Conservation (phyloP, 2,329 filamentous ascomycete species). For the Diaporthe batatas region DNA sequence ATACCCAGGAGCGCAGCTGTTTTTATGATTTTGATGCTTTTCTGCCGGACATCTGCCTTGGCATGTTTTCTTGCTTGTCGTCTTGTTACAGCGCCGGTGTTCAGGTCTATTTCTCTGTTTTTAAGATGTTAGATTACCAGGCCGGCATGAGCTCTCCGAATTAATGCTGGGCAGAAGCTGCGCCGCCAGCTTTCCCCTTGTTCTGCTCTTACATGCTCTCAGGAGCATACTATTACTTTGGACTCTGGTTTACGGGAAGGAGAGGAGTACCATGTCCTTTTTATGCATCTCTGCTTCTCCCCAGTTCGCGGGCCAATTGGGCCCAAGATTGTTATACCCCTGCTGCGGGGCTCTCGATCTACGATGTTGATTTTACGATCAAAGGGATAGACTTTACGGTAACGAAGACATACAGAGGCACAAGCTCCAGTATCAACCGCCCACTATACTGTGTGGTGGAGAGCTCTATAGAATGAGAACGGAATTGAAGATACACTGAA, state of each 20-base stretch:
- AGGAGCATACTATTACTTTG: constrained; percentile 14
- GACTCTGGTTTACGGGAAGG: constrained; percentile 17
- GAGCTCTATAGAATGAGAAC: constrained; percentile 15
- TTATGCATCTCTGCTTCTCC: constrained; percentile 1
- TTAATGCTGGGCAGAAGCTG: constrained; percentile 27
- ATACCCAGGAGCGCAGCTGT: constrained; percentile 33
- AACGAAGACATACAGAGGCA: constrained; percentile 8
- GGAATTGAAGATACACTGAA: constrained; percentile 3
- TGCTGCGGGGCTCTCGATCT: neutral
- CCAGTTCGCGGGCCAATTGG: neutral
- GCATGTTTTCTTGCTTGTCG: neutral
- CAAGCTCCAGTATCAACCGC: constrained; percentile 7
- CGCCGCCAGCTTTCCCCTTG: constrained; percentile 5
- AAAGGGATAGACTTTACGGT: constrained; percentile 27
- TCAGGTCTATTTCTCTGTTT: constrained; percentile 26
- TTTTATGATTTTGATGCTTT: constrained; percentile 16
- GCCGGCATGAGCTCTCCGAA: constrained; percentile 2
- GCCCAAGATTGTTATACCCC: neutral
- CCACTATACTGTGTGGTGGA: constrained; percentile 17
- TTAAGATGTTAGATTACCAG: constrained; percentile 23
- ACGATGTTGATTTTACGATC: constrained; percentile 21
- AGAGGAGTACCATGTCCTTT: constrained; percentile 11
- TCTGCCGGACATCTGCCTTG: neutral
- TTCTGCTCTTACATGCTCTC: constrained; percentile 27
- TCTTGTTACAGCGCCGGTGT: constrained; percentile 40